Conservation (phyloP, 495 filamentous ascomycete species). For the Penicillium fimorum region DNA sequence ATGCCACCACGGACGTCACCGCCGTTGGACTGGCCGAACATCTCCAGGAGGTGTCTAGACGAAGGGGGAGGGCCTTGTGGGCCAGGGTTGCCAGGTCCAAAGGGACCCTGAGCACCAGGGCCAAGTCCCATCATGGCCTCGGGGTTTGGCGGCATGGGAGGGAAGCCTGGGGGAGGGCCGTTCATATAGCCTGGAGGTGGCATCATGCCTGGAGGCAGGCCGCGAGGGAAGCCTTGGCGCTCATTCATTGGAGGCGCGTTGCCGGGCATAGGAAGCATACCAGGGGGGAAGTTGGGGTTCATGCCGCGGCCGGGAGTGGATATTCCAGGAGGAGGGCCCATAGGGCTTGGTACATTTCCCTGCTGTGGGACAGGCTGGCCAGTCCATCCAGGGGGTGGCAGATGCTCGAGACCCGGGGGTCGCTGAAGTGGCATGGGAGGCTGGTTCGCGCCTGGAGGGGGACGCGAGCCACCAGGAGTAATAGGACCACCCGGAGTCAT, state of each 20-base stretch:
- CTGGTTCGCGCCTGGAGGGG: constrained; percentile 33
- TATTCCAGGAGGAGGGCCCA: constrained; percentile 50
- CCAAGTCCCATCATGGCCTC: constrained; percentile 44
- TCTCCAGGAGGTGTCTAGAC: constrained; percentile 45
- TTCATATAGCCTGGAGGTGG: constrained; percentile 53
- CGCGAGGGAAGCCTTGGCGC: constrained; percentile 43
- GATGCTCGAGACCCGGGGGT: constrained; percentile 50
- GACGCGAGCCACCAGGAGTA: constrained; percentile 39
- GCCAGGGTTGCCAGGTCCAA: constrained; percentile 40
- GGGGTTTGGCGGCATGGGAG: constrained; percentile 45
- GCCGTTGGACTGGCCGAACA: constrained; percentile 45
- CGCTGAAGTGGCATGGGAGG: constrained; percentile 44
- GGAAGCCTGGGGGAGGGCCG: constrained; percentile 46
- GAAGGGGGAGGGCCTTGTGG: constrained; percentile 44
- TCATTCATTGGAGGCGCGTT: constrained; percentile 37
- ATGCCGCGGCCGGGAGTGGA: constrained; percentile 40
- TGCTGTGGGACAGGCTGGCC: constrained; percentile 40
- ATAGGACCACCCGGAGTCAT: constrained; percentile 41
- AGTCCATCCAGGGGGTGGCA: constrained; percentile 45
- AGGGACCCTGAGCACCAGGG: constrained; percentile 36
- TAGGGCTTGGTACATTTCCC: constrained; percentile 37
- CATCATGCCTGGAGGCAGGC: constrained; percentile 50
- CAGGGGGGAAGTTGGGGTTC: constrained; percentile 43
- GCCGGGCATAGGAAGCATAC: constrained; percentile 47
- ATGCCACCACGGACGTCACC: constrained; percentile 42